These are phyloP conservation scores for Colletotrichum acutatum DNA, from an alignment of 2,329 filamentous ascomycete species.

Conservation along the genomic window DNA sequence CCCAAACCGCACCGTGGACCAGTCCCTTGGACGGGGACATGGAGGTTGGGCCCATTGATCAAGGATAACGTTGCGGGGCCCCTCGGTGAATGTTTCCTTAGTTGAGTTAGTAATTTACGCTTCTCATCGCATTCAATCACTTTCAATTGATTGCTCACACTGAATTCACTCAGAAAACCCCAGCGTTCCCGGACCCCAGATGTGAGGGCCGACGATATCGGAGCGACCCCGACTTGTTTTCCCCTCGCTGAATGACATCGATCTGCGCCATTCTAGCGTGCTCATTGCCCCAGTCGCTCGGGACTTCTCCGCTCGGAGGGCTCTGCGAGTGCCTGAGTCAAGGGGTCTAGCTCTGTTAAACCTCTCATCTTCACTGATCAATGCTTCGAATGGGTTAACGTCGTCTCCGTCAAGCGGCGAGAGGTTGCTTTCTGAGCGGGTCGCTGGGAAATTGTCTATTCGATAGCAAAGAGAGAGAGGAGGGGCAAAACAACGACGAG, in stretches of 20 bases:
- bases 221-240: constrained; percentile 8
- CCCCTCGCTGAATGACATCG: constrained; percentile 20
- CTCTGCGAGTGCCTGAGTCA: neutral
- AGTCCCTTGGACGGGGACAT: neutral
- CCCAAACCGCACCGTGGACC: too few relatives aligned
- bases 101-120: neutral
- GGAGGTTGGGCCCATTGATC: neutral
- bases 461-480: neutral
- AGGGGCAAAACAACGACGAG: neutral
- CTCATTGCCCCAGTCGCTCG: neutral
- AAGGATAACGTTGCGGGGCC: neutral
- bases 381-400: neutral
- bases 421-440: constrained; percentile 17
- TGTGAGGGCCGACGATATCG: constrained; percentile 30
- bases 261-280: constrained; percentile 18
- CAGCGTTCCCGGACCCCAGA: neutral
- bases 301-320: constrained; percentile 9
- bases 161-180: neutral
- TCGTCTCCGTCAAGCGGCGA: neutral
- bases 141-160: neutral
- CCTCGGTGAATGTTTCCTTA: neutral
- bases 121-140: constrained; percentile 6
- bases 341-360: neutral
- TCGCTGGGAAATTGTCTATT: constrained; percentile 5
- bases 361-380: neutral